Evolutionary conservation across 345 rosid genomes (phyloP).

Genomic region (Murraya paniculata): DNA sequence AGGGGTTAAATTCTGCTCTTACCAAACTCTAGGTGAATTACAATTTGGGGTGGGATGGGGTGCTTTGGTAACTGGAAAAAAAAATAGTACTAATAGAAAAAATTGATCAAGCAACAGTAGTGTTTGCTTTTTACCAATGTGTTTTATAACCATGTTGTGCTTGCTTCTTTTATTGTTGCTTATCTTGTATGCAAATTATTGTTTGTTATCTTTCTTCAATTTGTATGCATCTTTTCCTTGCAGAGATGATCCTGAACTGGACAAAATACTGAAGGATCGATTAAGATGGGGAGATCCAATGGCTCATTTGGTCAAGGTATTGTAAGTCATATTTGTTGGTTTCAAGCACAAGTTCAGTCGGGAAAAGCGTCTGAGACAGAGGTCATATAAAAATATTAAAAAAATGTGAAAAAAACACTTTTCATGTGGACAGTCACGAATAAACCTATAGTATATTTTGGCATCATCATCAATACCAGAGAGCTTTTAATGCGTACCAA

Average conservation of each 20-base stretch:
- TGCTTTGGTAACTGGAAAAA: not conserved
- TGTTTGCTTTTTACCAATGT: not conserved
- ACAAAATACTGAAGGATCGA: constrained; percentile 67
- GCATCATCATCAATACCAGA: not conserved
- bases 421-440: not conserved
- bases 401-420: not conserved
- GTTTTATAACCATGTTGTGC: not conserved
- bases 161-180: not conserved
- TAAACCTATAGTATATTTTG: not conserved
- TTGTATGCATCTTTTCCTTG: constrained; percentile 10
- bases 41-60: not conserved
- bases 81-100: too few species aligned
- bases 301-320: constrained; percentile 95
- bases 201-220: not conserved
- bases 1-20: too few species aligned
- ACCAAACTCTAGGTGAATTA: too few species aligned
- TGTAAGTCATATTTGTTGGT: not conserved
- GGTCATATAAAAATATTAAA: not conserved
- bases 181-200: not conserved
- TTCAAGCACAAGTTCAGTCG: not conserved
- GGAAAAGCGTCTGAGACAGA: not conserved
- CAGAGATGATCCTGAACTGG: constrained; percentile 97
- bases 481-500: not conserved
- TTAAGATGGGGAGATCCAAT: constrained; percentile 92
- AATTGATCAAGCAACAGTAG: not conserved